Conservation (phyloP, 1,284 basidiomycete species). For the Rhodotorula sp. region DNA sequence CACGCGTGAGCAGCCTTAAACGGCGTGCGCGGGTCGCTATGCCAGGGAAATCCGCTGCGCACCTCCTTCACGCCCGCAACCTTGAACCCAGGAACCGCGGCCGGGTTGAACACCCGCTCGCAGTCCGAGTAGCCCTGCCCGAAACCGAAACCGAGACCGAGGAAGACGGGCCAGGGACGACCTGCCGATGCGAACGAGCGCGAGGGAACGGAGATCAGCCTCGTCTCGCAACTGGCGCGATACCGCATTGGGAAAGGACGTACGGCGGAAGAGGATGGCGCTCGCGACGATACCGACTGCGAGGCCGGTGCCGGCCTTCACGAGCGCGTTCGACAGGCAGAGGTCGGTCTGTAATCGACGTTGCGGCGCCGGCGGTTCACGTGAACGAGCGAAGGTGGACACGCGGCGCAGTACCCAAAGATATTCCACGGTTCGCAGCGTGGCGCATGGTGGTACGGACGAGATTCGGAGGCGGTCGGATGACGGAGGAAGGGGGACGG, state of each 20-base stretch:
- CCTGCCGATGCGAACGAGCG: conserved; percentile 58
- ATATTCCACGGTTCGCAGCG: too few relatives aligned
- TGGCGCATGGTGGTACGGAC: not conserved
- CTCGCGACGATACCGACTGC: conserved; percentile 90
- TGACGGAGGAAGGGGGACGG: not conserved
- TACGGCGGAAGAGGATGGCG: conserved; percentile 91
- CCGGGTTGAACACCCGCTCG: conserved; percentile 46
- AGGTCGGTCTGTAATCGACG: conserved; percentile 42
- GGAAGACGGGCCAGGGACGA: conserved; percentile 92
- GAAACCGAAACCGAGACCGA: conserved; percentile 85
- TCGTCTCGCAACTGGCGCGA: not conserved
- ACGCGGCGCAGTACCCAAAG: too few relatives aligned
- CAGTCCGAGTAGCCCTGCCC: conserved; percentile 48
- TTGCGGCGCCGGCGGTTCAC: not conserved
- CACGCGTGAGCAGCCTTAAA: not conserved
- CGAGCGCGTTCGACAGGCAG: conserved; percentile 55
- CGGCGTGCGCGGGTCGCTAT: not conserved
- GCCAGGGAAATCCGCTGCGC: not conserved
- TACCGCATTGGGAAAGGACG: conserved; percentile 48
- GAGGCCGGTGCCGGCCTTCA: conserved; percentile 85
- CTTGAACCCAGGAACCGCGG: conserved; percentile 42
- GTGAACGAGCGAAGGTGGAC: not conserved
- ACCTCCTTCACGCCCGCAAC: conserved; percentile 31
- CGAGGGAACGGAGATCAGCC: not conserved
- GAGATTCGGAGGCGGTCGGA: not conserved